Evolutionary conservation across 495 filamentous ascomycete genomes (phyloP).

Genomic region (Talaromyces adpressus): DNA sequence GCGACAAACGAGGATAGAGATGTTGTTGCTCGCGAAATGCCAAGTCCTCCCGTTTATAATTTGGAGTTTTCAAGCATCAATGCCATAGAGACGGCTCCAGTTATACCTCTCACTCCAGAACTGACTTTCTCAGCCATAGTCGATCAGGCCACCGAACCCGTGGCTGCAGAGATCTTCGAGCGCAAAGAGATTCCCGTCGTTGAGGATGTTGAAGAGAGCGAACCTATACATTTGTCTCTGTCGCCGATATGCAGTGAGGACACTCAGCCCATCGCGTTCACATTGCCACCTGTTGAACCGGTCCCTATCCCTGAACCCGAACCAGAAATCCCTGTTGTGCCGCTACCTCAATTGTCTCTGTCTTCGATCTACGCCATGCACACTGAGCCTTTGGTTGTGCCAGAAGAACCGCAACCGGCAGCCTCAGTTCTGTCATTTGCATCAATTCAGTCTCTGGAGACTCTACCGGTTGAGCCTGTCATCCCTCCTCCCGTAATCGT

Average conservation of each 20-base stretch:
- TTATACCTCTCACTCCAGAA: constrained; percentile 21
- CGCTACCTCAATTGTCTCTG: constrained; percentile 28
- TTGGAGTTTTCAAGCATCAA: constrained; percentile 30
- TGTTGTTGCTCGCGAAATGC: constrained; percentile 4
- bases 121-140: constrained; percentile 27
- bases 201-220: neutral
- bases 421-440: constrained; percentile 25
- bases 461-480: constrained; percentile 24
- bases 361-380: constrained; percentile 42
- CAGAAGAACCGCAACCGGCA: constrained; percentile 9
- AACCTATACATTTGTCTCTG: neutral
- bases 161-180: constrained; percentile 17
- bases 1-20: constrained; percentile 13
- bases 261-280: constrained; percentile 21
- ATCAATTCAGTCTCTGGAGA: constrained; percentile 34
- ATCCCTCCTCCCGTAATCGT: constrained; percentile 13
- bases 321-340: constrained; percentile 11
- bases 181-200: constrained; percentile 8
- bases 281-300: constrained; percentile 14
- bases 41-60: constrained; percentile 15
- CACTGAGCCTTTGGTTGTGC: constrained; percentile 39
- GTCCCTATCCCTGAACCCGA: constrained; percentile 13
- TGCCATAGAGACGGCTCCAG: constrained; percentile 32
- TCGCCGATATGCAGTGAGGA: constrained; percentile 8
- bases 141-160: constrained; percentile 24